phyloP scores from a whole-genome alignment of 257 asterid genomes.

The Gentiana macrophylla region DNA sequence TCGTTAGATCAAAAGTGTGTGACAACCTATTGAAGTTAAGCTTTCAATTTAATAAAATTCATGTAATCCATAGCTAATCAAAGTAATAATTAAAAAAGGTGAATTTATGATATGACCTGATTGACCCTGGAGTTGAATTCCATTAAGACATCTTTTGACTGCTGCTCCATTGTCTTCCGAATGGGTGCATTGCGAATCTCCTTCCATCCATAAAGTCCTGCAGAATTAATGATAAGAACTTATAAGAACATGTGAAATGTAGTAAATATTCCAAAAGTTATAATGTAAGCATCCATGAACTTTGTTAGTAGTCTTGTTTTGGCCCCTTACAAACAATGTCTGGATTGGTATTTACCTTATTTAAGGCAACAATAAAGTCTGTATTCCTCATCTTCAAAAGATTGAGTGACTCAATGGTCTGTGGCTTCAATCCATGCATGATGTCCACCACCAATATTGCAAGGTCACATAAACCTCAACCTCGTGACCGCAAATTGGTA shows the following conservation, averaged over 20 bases:
- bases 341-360: slow-evolving; percentile 52
- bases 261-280: too few relatives aligned
- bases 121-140: slow-evolving; percentile 67
- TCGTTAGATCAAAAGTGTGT: slow-evolving; percentile 30
- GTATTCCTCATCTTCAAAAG: slow-evolving; percentile 91
- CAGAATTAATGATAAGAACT: slow-evolving; percentile 8
- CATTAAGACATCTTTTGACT: slow-evolving; percentile 55
- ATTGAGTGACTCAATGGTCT: slow-evolving; percentile 90
- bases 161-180: slow-evolving; percentile 66
- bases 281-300: too few relatives aligned
- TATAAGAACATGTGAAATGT: too few relatives aligned
- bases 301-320: too few relatives aligned
- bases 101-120: slow-evolving; percentile 29
- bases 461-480: slow-evolving; percentile 94
- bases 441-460: slow-evolving; percentile 95
- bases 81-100: neutral
- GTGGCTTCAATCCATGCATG: slow-evolving; percentile 98
- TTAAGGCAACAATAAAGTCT: slow-evolving; percentile 80
- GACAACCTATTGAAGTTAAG: slow-evolving; percentile 31
- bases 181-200: slow-evolving; percentile 72
- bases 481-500: slow-evolving; percentile 83
- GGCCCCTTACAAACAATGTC: neutral
- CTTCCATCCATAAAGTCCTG: slow-evolving; percentile 91
- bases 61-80: neutral
- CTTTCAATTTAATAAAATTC: neutral